phyloP scores from a whole-genome alignment of 495 filamentous ascomycete species.

The Venustampulla echinocandica region DNA sequence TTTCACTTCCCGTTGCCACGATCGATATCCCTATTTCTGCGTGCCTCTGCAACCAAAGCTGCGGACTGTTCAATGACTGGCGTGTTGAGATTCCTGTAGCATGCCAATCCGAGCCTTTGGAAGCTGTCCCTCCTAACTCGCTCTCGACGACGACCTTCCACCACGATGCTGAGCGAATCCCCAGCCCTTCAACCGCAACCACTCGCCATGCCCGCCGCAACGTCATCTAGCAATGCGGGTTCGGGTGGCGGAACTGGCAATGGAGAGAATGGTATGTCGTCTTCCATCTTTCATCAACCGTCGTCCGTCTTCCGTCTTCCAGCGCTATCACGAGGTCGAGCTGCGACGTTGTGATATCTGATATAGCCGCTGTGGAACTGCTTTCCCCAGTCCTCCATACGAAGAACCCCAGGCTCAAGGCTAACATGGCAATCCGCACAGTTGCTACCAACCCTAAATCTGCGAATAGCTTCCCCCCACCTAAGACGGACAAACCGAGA shows the following conservation, averaged over 20 bases:
- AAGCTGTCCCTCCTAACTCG: constrained; percentile 1
- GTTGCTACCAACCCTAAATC: constrained; percentile 15
- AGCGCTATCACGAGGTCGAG: no score
- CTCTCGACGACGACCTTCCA: constrained; percentile 1
- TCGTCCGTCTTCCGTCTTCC: no score
- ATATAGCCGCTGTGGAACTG: background rate
- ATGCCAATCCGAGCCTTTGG: constrained; percentile 11
- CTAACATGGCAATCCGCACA: background rate
- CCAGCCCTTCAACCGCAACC: constrained; percentile 10
- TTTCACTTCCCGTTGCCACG: background rate
- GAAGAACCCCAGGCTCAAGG: background rate
- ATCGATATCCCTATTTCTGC: background rate
- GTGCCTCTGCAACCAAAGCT: background rate
- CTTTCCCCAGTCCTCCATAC: constrained; percentile 11
- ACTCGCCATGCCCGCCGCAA: constrained; percentile 20
- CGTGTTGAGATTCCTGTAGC: constrained; percentile 11
- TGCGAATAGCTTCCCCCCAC: constrained; percentile 18
- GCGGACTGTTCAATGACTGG: background rate
- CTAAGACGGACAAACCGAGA: constrained; percentile 70
- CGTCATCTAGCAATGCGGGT: constrained; percentile 15
- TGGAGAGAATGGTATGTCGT: constrained; percentile 20
- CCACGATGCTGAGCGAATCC: constrained; percentile 20
- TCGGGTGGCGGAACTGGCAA: constrained; percentile 14
- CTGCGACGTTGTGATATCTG: background rate
- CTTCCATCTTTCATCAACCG: background rate